A percentile compares a stretch with the other conserved stretches of the same genome.
These are phyloP conservation scores for Chaetomium cochliodes DNA, from an alignment of 495 filamentous ascomycete genomes.

Conservation along the genomic window DNA sequence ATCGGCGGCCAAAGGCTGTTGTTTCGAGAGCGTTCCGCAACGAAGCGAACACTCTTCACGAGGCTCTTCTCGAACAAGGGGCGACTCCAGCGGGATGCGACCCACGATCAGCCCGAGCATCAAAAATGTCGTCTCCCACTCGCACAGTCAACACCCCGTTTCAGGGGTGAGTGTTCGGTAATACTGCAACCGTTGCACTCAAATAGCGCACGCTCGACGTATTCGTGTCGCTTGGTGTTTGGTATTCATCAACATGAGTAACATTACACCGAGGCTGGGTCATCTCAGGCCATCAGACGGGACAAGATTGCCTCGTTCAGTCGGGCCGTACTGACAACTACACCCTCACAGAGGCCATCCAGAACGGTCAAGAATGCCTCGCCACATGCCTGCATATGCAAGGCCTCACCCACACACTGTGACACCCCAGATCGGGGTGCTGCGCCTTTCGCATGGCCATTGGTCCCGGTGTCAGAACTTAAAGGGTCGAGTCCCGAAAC, in stretches of 20 bases:
- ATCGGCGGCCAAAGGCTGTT: neutral
- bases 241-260: neutral
- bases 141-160: neutral
- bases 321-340: neutral
- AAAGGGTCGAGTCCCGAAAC: neutral
- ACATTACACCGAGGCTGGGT: neutral
- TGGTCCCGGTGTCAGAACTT: too few species aligned
- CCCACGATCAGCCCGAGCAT: neutral
- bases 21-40: neutral
- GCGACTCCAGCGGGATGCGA: neutral
- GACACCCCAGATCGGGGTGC: neutral
- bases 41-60: neutral
- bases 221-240: neutral
- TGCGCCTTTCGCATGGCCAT: neutral
- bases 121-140: neutral
- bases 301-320: neutral
- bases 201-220: too few species aligned
- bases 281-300: neutral
- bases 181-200: conserved; percentile 1
- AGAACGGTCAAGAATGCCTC: neutral
- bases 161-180: neutral
- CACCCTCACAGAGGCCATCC: neutral
- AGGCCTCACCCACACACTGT: neutral
- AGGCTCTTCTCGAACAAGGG: neutral
- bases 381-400: neutral